These are phyloP conservation scores for Zoysia japonica DNA, from an alignment of 176 grass and related monocot genomes.

Conservation along the genomic window DNA sequence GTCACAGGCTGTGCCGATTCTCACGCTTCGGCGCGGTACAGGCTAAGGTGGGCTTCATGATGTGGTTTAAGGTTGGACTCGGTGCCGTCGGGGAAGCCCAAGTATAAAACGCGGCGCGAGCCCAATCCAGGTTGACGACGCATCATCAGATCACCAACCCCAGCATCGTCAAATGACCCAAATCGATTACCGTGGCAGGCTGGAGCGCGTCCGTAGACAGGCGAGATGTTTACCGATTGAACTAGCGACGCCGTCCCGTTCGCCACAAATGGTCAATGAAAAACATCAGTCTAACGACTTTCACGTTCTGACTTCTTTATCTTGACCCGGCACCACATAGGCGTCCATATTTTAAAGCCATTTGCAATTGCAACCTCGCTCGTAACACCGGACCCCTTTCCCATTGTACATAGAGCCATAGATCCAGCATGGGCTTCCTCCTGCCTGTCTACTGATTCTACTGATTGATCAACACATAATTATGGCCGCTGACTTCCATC, in stretches of 20 bases:
- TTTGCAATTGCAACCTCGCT: not conserved
- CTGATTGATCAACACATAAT: not conserved
- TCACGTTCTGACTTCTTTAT: not conserved
- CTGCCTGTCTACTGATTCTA: not conserved
- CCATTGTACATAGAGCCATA: not conserved
- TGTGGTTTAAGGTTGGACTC: too few relatives aligned
- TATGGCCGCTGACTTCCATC: not conserved
- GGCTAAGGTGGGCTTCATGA: too few relatives aligned
- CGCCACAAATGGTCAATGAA: not conserved
- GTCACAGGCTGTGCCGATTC: too few relatives aligned
- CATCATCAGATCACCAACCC: not conserved
- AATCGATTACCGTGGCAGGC: not conserved
- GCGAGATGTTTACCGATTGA: not conserved
- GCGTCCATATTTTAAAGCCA: not conserved
- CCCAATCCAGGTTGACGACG: not conserved
- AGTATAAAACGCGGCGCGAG: not conserved
- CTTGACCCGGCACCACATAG: not conserved
- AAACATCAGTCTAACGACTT: not conserved
- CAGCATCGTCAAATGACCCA: too few relatives aligned
- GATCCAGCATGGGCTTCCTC: not conserved
- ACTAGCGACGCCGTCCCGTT: too few relatives aligned
- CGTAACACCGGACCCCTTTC: not conserved
- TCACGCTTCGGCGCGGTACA: too few relatives aligned
- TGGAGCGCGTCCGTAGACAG: not conserved
- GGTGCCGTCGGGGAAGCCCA: not conserved